phyloP scores from a whole-genome alignment of 2,329 filamentous ascomycete species.

The Cordyceps tenuipes region DNA sequence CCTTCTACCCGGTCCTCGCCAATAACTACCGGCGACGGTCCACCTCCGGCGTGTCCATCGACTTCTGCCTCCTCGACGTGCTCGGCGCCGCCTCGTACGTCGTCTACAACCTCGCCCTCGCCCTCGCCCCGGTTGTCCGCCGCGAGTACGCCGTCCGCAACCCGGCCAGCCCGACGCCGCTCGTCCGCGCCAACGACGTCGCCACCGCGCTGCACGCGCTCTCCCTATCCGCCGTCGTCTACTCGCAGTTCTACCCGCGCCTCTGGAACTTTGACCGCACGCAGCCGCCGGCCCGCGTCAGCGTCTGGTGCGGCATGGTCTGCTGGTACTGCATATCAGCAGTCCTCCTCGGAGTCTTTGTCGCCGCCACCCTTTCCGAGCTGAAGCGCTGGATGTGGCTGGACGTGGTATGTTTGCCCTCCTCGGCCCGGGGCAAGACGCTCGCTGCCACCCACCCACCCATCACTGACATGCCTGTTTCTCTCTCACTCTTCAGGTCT shows the following conservation, averaged over 20 bases:
- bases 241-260: background rate
- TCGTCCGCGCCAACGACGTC: background rate
- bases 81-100: background rate
- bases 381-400: background rate
- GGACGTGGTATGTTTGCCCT: background rate
- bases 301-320: background rate
- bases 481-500: background rate
- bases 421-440: background rate
- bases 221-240: background rate
- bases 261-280: background rate
- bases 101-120: background rate
- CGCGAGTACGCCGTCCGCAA: background rate
- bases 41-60: background rate
- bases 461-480: too few relatives aligned
- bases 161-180: constrained; percentile 6
- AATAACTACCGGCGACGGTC: background rate
- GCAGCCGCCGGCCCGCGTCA: background rate
- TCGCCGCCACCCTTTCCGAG: background rate
- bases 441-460: too few relatives aligned
- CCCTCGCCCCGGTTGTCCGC: background rate
- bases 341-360: background rate
- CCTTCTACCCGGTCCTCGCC: background rate
- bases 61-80: background rate
- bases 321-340: background rate
- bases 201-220: background rate